Conservation (phyloP, 2,329 filamentous ascomycete species). For the Fusarium xyrophilum region DNA sequence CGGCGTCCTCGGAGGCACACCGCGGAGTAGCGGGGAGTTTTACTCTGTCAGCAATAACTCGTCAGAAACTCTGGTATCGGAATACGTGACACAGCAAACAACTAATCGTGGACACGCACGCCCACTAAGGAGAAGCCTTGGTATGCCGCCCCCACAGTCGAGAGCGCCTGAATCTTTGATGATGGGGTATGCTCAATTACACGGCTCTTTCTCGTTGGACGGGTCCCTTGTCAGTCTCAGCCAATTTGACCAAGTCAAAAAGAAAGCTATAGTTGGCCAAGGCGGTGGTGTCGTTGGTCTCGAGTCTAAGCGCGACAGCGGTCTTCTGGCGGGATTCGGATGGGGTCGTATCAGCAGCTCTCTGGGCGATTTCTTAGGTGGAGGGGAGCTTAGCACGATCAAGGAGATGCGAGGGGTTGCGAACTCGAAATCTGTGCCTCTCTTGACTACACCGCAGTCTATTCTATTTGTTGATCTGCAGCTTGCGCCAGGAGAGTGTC, state of each 20-base stretch:
- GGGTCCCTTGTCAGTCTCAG: conserved; percentile 88
- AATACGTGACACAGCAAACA: conserved; percentile 72
- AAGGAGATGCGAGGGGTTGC: conserved; percentile 92
- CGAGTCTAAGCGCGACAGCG: conserved; percentile 77
- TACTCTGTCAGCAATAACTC: conserved; percentile 96
- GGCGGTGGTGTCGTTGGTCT: conserved; percentile 86
- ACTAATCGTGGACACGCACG: conserved; percentile 44
- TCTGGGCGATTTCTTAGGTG: conserved; percentile 84
- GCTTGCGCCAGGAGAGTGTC: conserved; percentile 86
- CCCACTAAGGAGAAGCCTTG: conserved; percentile 56
- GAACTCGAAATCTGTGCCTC: conserved; percentile 84
- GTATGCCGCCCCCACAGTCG: conserved; percentile 52
- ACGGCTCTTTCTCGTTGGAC: conserved; percentile 90
- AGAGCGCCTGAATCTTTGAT: conserved; percentile 79
- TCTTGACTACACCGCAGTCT: conserved; percentile 94
- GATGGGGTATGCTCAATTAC: conserved; percentile 97
- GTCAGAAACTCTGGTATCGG: conserved; percentile 88
- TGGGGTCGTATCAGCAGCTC: conserved; percentile 91
- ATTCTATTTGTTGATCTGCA: conserved; percentile 94
- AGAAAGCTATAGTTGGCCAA: conserved; percentile 88
- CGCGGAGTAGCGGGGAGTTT: conserved; percentile 91
- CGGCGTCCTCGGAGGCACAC: conserved; percentile 76
- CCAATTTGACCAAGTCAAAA: conserved; percentile 94
- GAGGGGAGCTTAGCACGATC: conserved; percentile 87
- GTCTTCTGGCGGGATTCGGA: conserved; percentile 82